Conservation (phyloP, 1,284 basidiomycete species). For the Hymenochaete sp. region DNA sequence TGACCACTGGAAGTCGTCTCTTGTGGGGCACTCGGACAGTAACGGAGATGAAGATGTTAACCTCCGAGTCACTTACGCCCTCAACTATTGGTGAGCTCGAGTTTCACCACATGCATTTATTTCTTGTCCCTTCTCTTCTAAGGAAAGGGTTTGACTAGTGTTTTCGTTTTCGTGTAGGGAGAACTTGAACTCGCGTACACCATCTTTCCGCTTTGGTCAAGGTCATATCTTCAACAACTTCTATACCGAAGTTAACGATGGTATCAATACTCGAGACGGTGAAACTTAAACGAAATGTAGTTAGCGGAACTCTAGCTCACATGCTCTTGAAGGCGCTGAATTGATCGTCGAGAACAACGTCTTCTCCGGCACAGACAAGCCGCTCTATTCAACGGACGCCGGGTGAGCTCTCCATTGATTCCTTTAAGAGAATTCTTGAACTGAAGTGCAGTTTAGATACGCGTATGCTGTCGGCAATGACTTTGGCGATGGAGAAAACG, state of each 20-base stretch:
- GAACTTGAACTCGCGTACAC: constrained; percentile 24
- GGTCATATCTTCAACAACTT: constrained; percentile 42
- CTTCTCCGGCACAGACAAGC: constrained; percentile 31
- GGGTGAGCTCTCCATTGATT: constrained; percentile 38
- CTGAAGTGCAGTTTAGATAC: too few species aligned
- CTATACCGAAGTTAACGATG: constrained; percentile 37
- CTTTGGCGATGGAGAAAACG: constrained; percentile 22
- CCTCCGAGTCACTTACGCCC: constrained; percentile 32
- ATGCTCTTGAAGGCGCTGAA: constrained; percentile 29
- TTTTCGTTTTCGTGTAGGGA: constrained; percentile 18
- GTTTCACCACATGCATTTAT: not conserved
- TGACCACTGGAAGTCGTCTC: constrained; percentile 36
- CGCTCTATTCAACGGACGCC: constrained; percentile 35
- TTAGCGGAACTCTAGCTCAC: not conserved
- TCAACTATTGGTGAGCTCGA: constrained; percentile 29
- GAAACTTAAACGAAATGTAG: too few species aligned
- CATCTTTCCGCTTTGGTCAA: constrained; percentile 31
- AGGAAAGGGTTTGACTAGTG: too few species aligned
- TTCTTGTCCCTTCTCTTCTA: too few species aligned
- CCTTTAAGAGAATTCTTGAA: too few species aligned
- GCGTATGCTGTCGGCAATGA: constrained; percentile 26
- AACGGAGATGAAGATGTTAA: constrained; percentile 30
- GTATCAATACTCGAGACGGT: constrained; percentile 43
- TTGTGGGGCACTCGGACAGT: constrained; percentile 37
- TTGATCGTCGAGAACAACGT: constrained; percentile 41